Evolutionary conservation across 768 basidiomycete genomes (phyloP).

Genomic region (Termitomyces titanicus): DNA sequence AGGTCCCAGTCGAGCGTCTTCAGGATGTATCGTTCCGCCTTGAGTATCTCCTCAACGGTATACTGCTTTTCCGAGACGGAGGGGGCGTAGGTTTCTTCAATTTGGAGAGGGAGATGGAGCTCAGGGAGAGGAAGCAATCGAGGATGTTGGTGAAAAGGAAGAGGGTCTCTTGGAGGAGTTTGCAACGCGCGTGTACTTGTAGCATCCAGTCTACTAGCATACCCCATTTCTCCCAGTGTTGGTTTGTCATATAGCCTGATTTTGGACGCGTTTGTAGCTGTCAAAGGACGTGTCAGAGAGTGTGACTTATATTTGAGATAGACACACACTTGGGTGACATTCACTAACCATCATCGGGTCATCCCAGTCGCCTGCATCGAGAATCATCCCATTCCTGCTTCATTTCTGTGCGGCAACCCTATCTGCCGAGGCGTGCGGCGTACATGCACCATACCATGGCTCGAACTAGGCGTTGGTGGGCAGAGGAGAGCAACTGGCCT

Average conservation of each 20-base stretch:
- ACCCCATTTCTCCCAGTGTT: slow-evolving; percentile 87
- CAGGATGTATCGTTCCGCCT: slow-evolving; percentile 86
- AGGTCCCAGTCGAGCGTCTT: slow-evolving; percentile 85
- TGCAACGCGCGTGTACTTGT: slow-evolving; percentile 85
- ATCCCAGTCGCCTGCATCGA: slow-evolving; percentile 84
- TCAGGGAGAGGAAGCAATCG: slow-evolving; percentile 66
- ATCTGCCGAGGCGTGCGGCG: too few relatives aligned
- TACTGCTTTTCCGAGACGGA: slow-evolving; percentile 76
- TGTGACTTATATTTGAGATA: slow-evolving; percentile 53
- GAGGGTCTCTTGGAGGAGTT: slow-evolving; percentile 84
- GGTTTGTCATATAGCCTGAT: slow-evolving; percentile 79
- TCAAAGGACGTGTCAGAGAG: slow-evolving; percentile 8
- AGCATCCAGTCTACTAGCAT: slow-evolving; percentile 93
- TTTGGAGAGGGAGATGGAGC: slow-evolving; percentile 76
- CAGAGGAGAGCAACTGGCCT: too few relatives aligned
- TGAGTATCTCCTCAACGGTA: slow-evolving; percentile 75
- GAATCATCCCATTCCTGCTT: slow-evolving; percentile 70
- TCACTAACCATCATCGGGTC: slow-evolving; percentile 92
- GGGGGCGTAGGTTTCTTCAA: slow-evolving; percentile 92
- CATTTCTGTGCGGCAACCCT: too few relatives aligned
- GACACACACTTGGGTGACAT: slow-evolving; percentile 82
- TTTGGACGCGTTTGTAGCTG: slow-evolving; percentile 77
- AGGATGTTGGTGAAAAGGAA: slow-evolving; percentile 88
- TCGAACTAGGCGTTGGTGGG: too few relatives aligned
- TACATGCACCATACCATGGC: too few relatives aligned